Evolutionary conservation across 495 filamentous ascomycete genomes (phyloP).

Genomic region (Achaetomiella virescens): DNA sequence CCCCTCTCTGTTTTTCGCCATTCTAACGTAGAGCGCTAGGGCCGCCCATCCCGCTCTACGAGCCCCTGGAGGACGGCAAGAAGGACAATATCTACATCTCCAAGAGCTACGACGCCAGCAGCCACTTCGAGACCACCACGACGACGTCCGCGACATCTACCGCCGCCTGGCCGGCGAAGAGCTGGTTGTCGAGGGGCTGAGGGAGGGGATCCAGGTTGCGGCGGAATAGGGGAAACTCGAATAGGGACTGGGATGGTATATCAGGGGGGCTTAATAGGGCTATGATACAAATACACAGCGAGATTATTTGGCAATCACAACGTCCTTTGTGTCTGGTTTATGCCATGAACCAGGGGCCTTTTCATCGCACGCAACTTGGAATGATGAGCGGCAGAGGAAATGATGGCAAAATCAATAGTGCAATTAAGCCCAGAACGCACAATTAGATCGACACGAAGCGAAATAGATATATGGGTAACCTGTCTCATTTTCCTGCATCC

Average conservation of each 20-base stretch:
- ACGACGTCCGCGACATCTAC: constrained; percentile 94
- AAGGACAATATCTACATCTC: constrained; percentile 95
- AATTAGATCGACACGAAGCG: constrained; percentile 3
- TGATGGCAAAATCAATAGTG: too few relatives aligned
- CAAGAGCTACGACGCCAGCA: constrained; percentile 95
- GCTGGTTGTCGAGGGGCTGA: constrained; percentile 59
- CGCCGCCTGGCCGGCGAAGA: constrained; percentile 80
- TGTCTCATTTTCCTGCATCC: too few relatives aligned
- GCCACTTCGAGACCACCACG: constrained; percentile 90
- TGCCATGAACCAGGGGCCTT: too few relatives aligned
- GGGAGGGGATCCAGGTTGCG: constrained; percentile 51
- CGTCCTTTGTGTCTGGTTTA: too few relatives aligned
- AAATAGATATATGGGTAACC: background rate
- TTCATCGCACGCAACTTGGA: too few relatives aligned
- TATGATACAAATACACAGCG: too few relatives aligned
- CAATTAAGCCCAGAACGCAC: constrained; percentile 5
- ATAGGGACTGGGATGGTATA: background rate
- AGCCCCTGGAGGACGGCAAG: constrained; percentile 78
- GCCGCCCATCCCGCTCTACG: constrained; percentile 83
- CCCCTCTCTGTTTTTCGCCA: background rate
- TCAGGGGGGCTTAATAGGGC: too few relatives aligned
- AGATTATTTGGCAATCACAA: too few relatives aligned
- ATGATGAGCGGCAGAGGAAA: too few relatives aligned
- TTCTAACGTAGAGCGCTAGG: constrained; percentile 39
- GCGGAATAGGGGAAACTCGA: constrained; percentile 32